Evolutionary conservation across 163 green algal species (phyloP), one percentile per base, ranked within the genome.

Genomic region (Scenedesmus sp.): DNA sequence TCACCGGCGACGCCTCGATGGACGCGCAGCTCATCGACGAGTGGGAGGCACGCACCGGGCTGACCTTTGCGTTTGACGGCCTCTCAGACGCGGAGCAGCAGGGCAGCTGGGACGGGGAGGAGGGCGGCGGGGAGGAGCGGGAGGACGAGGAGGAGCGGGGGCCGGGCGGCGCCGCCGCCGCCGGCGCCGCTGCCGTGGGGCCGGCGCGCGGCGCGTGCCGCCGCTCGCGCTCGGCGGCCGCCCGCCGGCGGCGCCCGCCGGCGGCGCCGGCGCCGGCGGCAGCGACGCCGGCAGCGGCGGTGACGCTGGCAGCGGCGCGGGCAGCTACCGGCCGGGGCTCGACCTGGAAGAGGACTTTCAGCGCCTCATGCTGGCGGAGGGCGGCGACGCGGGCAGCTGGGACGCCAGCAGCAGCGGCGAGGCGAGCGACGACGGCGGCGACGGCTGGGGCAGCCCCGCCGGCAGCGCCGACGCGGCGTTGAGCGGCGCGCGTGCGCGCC

Each of bases 281-380:
- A 36, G 22, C 18, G n/a, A 1, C 22, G 36, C 1, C 22, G 7
- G 56, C 56, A 7, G 22, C 26, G 17, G 17, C 53, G 28, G 15
- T 42, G 65, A 6, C 20, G 47, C 0, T 18, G n/a, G 18, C 36
- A 39, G 39, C 39, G 9, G 45, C 11, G 17, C 2, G 5, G 24
- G 29, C 45, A n/a, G 29, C 2, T 78, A 67, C 56, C 53, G 70
- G 44, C 54, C 54, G 17, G 70, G 70, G 4, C 70, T 51, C 24
- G 72, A 80, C 24, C 45, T 80, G 4, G 72, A 80, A 11, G 72
- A 80, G 28, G 72, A 80, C 60, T 63, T 80, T 53, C 28, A 53
- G 45, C 72, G 44, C 45, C 50, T 53, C 31, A 64, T 64, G 44
- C 17, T 42, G 3, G 44, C 29, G 5, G 58, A 64, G 31, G 24